Evolutionary conservation across 2,329 filamentous ascomycete genomes (phyloP).

Genomic region (Ceratocystis cacaofunesta): DNA sequence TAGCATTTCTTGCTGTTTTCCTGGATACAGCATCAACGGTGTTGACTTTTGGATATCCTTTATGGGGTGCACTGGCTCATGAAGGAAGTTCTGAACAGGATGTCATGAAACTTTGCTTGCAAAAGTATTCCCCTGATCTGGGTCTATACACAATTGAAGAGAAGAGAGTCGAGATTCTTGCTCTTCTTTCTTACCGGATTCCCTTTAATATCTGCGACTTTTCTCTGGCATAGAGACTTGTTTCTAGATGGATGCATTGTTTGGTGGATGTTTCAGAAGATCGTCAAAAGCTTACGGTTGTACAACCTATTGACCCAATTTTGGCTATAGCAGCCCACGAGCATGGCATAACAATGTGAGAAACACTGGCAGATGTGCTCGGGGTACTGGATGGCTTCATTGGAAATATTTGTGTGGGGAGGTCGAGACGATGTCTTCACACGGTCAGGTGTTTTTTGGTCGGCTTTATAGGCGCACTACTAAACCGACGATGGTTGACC

Average conservation of each 20-base stretch:
- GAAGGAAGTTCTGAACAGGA: too few species aligned
- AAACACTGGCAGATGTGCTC: not conserved
- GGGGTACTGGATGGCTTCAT: not conserved
- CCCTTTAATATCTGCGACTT: not conserved
- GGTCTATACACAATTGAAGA: too few species aligned
- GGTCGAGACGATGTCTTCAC: not conserved
- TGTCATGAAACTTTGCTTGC: too few species aligned
- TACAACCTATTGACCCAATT: not conserved
- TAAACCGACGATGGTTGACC: not conserved
- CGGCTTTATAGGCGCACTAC: not conserved
- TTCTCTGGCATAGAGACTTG: not conserved
- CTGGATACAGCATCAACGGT: too few species aligned
- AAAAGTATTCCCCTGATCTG: too few species aligned
- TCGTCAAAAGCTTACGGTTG: not conserved
- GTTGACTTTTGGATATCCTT: too few species aligned
- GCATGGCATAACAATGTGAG: not conserved
- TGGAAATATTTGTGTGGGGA: not conserved
- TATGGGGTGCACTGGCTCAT: too few species aligned
- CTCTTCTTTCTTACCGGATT: too few species aligned
- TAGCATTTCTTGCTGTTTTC: too few species aligned
- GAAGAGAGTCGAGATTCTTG: too few species aligned
- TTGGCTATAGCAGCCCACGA: not conserved
- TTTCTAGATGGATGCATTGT: not conserved
- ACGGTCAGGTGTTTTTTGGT: not conserved
- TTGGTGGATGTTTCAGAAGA: not conserved